Base-by-base conservation (phyloP, 2,329 filamentous ascomycete genomes). In the Talaromyces sp. region DNA sequence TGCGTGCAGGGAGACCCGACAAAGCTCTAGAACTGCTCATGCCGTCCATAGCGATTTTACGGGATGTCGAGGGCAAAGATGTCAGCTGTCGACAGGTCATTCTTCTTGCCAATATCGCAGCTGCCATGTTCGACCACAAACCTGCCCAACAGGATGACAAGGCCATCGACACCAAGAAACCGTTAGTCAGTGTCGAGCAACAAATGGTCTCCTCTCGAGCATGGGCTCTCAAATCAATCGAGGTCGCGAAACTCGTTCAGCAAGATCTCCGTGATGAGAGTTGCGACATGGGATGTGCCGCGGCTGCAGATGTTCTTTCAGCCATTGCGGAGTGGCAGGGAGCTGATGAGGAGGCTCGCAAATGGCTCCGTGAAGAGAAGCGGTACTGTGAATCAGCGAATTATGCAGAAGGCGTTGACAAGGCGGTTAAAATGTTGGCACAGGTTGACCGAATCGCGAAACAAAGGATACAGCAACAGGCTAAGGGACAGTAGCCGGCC, bases 21-120 rank as follows among this genome's bases (percentile, higher is more conserved):
- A 86, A 97, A 1, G 89, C 93, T 5, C 84, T 93, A 23, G 92
- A 93, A 3, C 82, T 97, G 33, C 96, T 93, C 73, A 86, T 97
- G 69, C 92, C 96, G 71, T 91, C 93, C 5, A 81, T 96, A 37
- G 83, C 87, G 18, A 77, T 95, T 52, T 88, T 86, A 73, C 82
- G 86, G 9, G 67, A 68, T 25, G 73, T 73, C 5, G 75, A 79
- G 56, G 72, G 72, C 28, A 65, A 68, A 2, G 77, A 78, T 1
- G 81, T 79, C 25, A 84, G 81, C 33, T 97, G 93, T 73, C 92
- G 96, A 73, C 87, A 89, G 58, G 89, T 91, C 31, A 83, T 93
- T 14, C 81, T 97, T 14, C 66, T 79, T 37, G 72, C 96, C 83
- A 89, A 81, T 72, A 83, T 81, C 40, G 66, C 70, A 16, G 66